A percentile compares a stretch with the other conserved stretches of the same genome.
These are phyloP conservation scores for Corrigiola litoralis DNA, from an alignment of 179 eudicot species.

Conservation along the genomic window DNA sequence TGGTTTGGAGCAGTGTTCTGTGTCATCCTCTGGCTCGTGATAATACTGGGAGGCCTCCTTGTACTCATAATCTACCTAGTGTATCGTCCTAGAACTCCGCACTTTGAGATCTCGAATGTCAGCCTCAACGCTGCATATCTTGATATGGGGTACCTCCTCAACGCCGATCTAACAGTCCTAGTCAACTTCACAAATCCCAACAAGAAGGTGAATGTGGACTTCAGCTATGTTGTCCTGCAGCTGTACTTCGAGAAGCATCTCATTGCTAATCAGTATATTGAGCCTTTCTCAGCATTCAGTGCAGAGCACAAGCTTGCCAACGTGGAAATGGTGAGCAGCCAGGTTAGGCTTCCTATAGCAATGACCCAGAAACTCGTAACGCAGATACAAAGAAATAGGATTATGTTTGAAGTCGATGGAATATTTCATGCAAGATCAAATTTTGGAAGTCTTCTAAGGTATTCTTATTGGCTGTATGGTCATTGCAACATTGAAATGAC, in stretches of 20 bases:
- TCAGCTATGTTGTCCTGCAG: conserved; percentile 50
- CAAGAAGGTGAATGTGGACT: conserved; percentile 59
- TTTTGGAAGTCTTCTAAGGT: conserved; percentile 51
- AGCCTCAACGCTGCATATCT: conserved; percentile 71
- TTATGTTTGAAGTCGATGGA: conserved; percentile 53
- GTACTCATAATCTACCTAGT: conserved; percentile 66
- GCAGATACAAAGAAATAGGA: conserved; percentile 48
- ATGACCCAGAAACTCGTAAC: conserved; percentile 33
- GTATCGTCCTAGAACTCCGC: conserved; percentile 60
- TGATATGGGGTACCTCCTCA: conserved; percentile 74
- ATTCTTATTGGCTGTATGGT: conserved; percentile 61
- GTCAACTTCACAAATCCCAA: conserved; percentile 81
- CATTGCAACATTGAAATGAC: conserved; percentile 54
- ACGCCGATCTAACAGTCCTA: conserved; percentile 64
- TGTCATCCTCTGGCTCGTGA: conserved; percentile 61
- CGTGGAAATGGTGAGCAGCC: conserved; percentile 68
- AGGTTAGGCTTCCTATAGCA: conserved; percentile 48
- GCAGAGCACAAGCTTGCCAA: conserved; percentile 34
- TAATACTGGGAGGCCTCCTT: conserved; percentile 62
- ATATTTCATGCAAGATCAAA: conserved; percentile 54
- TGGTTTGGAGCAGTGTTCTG: conserved; percentile 65
- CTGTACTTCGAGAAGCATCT: conserved; percentile 45
- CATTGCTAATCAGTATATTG: conserved; percentile 52
- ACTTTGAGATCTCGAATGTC: conserved; percentile 50
- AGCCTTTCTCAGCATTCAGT: conserved; percentile 48